Base-by-base conservation (phyloP, 1,284 basidiomycete genomes). In the Microbotryum intermedium region DNA sequence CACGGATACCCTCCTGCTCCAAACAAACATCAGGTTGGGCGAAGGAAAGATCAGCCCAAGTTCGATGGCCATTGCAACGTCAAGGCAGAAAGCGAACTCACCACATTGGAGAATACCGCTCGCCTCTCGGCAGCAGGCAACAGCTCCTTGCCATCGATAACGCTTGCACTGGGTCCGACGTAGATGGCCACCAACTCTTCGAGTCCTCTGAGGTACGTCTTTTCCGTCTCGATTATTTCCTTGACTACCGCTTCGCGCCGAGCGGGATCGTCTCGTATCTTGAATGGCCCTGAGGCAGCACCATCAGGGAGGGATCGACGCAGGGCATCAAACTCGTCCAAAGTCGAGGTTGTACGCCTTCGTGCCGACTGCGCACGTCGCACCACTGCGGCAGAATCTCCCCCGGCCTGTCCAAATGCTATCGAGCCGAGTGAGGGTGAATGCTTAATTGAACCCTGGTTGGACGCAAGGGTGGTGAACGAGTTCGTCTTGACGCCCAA, bases 151-250 rank as follows among this genome's bases (percentile, higher is more conserved):
- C 64, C 66, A 34, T 75, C 74, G 44, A 85, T 78, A 59, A 83
- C 84, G 21, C 54, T 62, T 50, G 62, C 66, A 34, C 69, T 67
- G 86, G 43, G 91, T 90, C 70, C 85, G 75, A 98, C 88, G 73
- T 98, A 99, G 63, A 98, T 95, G 61, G 93, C 88, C 54, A 93
- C 84, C 28, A 99, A 82, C 75, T 97, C 94, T 72, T 88, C 84
- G 25, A 99, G 77, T 16, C 90, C 88, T 69, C 87, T 87, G 59
- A 97, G 90, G 74, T 98, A 99, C 1, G 93, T 93, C 64, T 89
- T 82, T 75, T 99, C 94, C 48, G 94, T 97, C 70, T 87, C 90
- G 71, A 69, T 72, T 59, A 69, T 75, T 69, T 77, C 76, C n/a
- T 65, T 57, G 44, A 77, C 64, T 34, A 77, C 71, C 4, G 65